These are phyloP conservation scores for Apiospora malaysiana DNA, from an alignment of 2,329 filamentous ascomycete genomes.

Conservation along the genomic window DNA sequence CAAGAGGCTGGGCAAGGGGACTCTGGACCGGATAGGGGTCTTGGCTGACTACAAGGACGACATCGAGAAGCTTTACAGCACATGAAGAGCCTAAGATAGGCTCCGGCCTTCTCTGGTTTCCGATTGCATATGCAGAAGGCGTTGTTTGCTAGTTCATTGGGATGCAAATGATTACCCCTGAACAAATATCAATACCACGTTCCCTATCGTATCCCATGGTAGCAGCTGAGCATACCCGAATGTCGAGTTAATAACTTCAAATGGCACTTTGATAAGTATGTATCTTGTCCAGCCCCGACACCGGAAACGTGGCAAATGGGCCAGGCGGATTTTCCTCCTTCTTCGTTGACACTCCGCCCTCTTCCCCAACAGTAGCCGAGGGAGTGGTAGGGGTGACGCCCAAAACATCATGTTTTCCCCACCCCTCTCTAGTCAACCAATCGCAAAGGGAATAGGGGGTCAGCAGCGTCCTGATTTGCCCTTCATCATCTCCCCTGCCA, in stretches of 20 bases:
- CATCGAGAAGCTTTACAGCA: constrained; percentile 7
- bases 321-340: too few relatives aligned
- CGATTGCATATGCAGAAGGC: not conserved
- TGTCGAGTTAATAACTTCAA: too few relatives aligned
- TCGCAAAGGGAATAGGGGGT: too few relatives aligned
- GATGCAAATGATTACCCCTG: not conserved
- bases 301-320: too few relatives aligned
- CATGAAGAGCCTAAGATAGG: not conserved
- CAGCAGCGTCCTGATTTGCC: too few relatives aligned
- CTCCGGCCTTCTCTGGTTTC: too few relatives aligned
- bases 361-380: not conserved
- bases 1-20: constrained; percentile 22
- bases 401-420: too few relatives aligned
- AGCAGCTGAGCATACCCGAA: not conserved
- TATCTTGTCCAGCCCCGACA: too few relatives aligned
- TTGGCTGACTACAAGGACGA: constrained; percentile 22
- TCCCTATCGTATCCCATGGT: not conserved
- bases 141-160: not conserved
- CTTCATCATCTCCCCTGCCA: not conserved
- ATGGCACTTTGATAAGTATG: too few relatives aligned
- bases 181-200: not conserved
- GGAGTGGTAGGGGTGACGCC: not conserved
- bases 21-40: constrained; percentile 20
- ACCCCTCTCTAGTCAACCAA: too few relatives aligned
- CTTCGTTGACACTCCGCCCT: too few relatives aligned